Evolutionary conservation across 495 filamentous ascomycete species (phyloP).

Genomic region (Thozetella sp.): DNA sequence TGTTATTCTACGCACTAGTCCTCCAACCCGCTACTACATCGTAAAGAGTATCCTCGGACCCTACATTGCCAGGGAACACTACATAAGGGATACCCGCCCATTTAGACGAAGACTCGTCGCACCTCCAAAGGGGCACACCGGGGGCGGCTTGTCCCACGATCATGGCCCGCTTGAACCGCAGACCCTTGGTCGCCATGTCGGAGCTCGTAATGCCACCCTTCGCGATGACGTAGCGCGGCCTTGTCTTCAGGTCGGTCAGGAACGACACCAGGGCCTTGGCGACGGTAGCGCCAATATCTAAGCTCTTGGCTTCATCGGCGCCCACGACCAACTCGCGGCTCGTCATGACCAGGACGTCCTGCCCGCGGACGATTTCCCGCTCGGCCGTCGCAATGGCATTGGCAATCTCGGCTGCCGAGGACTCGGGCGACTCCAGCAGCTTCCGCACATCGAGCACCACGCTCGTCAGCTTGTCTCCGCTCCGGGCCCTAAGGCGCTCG

Average conservation of each 20-base stretch:
- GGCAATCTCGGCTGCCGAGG: background rate
- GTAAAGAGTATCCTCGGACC: slow-evolving; percentile 39
- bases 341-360: background rate
- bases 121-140: slow-evolving; percentile 53
- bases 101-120: slow-evolving; percentile 38
- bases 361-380: background rate
- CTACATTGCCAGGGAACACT: slow-evolving; percentile 62
- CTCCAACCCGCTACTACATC: background rate
- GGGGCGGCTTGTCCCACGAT: slow-evolving; percentile 56
- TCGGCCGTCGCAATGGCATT: background rate
- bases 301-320: background rate
- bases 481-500: background rate
- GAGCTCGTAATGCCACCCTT: background rate
- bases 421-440: background rate
- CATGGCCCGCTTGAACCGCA: slow-evolving; percentile 45
- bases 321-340: background rate
- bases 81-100: slow-evolving; percentile 51
- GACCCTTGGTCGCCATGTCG: background rate
- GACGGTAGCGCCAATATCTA: background rate
- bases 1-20: background rate
- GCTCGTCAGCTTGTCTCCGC: background rate
- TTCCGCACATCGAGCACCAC: background rate
- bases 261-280: background rate
- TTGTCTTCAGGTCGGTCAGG: background rate
- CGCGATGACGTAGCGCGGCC: background rate